Evolutionary conservation across 2,329 filamentous ascomycete genomes (phyloP).

Genomic region (Tolypocladium ovalisporum): DNA sequence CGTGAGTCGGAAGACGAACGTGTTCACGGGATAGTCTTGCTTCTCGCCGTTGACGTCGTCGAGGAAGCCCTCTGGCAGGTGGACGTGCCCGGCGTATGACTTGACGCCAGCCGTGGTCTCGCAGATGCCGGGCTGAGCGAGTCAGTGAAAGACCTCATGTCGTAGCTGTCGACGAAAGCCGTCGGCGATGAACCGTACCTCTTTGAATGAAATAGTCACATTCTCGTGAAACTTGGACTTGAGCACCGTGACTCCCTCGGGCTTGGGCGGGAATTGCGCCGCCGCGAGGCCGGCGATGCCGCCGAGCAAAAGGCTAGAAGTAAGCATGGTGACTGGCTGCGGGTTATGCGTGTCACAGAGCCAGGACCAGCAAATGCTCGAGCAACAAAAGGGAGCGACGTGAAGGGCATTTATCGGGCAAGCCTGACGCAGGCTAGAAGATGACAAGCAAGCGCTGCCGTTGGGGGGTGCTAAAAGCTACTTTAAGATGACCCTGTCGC

Average conservation of each 20-base stretch:
- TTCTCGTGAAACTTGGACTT: constrained; percentile 47
- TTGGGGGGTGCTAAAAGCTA: background rate
- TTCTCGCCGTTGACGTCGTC: constrained; percentile 32
- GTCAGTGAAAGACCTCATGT: constrained; percentile 5
- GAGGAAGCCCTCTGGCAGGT: constrained; percentile 31
- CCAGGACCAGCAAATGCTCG: background rate
- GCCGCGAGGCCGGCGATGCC: constrained; percentile 10
- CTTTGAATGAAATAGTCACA: constrained; percentile 52
- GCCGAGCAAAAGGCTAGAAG: constrained; percentile 6
- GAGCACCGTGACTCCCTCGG: constrained; percentile 32
- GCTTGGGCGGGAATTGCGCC: constrained; percentile 19
- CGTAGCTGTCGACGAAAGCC: background rate
- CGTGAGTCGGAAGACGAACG: constrained; percentile 19
- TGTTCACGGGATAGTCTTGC: constrained; percentile 32
- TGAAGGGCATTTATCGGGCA: background rate
- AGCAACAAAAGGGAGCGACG: background rate
- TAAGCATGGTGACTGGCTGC: constrained; percentile 1
- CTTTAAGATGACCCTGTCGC: background rate
- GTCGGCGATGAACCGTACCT: constrained; percentile 17
- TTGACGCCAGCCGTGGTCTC: constrained; percentile 47
- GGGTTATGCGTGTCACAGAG: background rate
- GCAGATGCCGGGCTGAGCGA: constrained; percentile 40
- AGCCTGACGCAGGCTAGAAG: background rate
- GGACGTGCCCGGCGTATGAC: constrained; percentile 55
- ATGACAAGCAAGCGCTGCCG: background rate